Evolutionary conservation across 805 yeast genomes (phyloP).

Genomic region (Geotrichum ghanense): DNA sequence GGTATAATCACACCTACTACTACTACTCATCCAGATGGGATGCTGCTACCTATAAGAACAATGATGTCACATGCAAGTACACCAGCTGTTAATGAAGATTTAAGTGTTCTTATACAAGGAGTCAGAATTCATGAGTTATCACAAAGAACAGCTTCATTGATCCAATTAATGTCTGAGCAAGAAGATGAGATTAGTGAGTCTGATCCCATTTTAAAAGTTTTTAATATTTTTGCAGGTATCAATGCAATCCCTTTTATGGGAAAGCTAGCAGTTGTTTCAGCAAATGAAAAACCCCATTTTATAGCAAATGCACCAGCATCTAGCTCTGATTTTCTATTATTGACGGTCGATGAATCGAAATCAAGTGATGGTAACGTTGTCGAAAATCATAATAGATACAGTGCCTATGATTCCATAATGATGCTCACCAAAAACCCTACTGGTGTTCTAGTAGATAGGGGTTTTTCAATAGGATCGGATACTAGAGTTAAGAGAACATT

Average conservation of each 20-base stretch:
- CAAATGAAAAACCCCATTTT: slow-evolving; percentile 2
- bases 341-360: slow-evolving; percentile 4
- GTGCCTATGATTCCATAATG: slow-evolving; percentile 3
- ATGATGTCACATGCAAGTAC: background rate
- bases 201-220: slow-evolving; percentile 10
- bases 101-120: slow-evolving; percentile 32
- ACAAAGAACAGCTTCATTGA: slow-evolving; percentile 57
- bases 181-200: slow-evolving; percentile 8
- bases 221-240: slow-evolving; percentile 8
- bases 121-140: slow-evolving; percentile 48
- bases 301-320: slow-evolving; percentile 4
- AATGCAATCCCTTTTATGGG: background rate
- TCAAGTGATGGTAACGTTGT: background rate
- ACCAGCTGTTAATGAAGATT: background rate
- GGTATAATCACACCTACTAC: slow-evolving; percentile 14
- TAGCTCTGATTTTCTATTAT: slow-evolving; percentile 2
- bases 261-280: slow-evolving; percentile 4
- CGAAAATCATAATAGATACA: slow-evolving; percentile 5
- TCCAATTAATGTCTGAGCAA: slow-evolving; percentile 45
- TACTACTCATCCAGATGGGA: background rate
- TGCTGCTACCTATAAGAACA: background rate
- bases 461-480: slow-evolving; percentile 6
- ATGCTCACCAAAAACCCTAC: background rate
- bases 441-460: slow-evolving; percentile 10
- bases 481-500: slow-evolving; percentile 4